Evolutionary conservation across 306 rosid genomes (phyloP).

Genomic region (Glycine tomentella): DNA sequence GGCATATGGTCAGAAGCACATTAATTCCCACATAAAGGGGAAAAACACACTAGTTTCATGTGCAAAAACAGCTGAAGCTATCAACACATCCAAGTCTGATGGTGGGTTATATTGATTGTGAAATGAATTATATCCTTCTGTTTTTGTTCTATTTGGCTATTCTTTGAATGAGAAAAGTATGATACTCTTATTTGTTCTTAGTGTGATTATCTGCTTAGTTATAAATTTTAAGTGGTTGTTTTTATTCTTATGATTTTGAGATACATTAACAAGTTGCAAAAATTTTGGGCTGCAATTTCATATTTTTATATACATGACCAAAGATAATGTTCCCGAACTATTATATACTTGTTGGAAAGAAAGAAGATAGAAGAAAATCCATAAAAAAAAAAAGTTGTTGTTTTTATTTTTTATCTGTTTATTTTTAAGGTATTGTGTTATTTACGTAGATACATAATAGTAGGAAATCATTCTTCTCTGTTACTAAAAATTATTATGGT

Average conservation of each 20-base stretch:
- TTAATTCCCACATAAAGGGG: conserved; percentile 51
- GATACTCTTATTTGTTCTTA: conserved; percentile 13
- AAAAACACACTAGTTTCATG: conserved; percentile 61
- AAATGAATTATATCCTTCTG: conserved; percentile 16
- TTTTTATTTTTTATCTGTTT: conserved; percentile 3
- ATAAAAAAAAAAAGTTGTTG: conserved; percentile 19
- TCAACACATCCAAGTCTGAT: conserved; percentile 58
- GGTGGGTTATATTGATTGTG: conserved; percentile 58
- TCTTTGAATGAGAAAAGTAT: conserved; percentile 22
- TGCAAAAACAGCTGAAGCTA: conserved; percentile 69
- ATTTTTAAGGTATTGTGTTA: not conserved
- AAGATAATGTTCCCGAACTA: not conserved
- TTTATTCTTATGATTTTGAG: conserved; percentile 5
- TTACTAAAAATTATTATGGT: conserved; percentile 3
- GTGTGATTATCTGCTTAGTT: conserved; percentile 9
- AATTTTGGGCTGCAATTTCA: not conserved
- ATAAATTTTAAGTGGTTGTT: conserved; percentile 1
- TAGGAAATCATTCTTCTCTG: not conserved
- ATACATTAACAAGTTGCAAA: conserved; percentile 23
- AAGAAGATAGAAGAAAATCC: not conserved
- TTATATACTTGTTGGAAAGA: not conserved
- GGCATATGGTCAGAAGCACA: conserved; percentile 56
- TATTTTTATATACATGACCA: conserved; percentile 8
- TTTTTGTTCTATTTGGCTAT: conserved; percentile 20
- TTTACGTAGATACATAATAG: conserved; percentile 10